phyloP scores from a whole-genome alignment of 148 eudicot genomes.

The Cornus florida region DNA sequence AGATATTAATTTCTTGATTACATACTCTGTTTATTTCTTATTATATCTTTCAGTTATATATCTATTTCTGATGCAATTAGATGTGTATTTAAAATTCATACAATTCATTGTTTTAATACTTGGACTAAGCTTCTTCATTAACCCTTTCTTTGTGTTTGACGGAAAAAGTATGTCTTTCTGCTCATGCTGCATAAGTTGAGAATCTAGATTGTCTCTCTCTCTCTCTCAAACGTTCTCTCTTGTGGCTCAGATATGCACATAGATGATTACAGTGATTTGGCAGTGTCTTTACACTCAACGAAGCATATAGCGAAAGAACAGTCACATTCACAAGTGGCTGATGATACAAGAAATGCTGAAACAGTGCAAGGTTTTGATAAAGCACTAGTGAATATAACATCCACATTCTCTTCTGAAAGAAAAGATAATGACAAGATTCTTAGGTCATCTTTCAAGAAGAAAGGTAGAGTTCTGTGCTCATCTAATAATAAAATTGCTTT shows the following conservation, averaged over 20 bases:
- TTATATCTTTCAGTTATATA: too few species aligned
- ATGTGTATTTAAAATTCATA: too few species aligned
- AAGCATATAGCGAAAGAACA: slow-evolving; percentile 18
- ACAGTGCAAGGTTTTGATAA: slow-evolving; percentile 7
- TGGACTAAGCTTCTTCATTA: too few species aligned
- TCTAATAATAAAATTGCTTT: background rate
- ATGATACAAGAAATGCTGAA: slow-evolving; percentile 26
- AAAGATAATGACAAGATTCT: slow-evolving; percentile 12
- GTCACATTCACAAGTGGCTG: slow-evolving; percentile 18
- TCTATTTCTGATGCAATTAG: too few species aligned
- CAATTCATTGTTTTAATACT: too few species aligned
- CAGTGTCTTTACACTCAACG: slow-evolving; percentile 23
- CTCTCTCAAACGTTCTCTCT: background rate
- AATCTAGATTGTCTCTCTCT: too few species aligned
- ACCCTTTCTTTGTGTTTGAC: too few species aligned
- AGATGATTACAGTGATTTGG: slow-evolving; percentile 21
- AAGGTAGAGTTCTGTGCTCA: slow-evolving; percentile 30
- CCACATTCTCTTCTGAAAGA: slow-evolving; percentile 20
- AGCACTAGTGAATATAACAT: slow-evolving; percentile 17
- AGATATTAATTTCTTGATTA: too few species aligned
- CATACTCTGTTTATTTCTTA: too few species aligned
- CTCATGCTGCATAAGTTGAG: too few species aligned
- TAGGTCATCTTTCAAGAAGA: slow-evolving; percentile 18
- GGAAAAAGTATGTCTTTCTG: too few species aligned
- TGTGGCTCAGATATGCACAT: slow-evolving; percentile 24